Conservation (phyloP, 345 rosid genomes). For the Moricandia moricandioides region DNA sequence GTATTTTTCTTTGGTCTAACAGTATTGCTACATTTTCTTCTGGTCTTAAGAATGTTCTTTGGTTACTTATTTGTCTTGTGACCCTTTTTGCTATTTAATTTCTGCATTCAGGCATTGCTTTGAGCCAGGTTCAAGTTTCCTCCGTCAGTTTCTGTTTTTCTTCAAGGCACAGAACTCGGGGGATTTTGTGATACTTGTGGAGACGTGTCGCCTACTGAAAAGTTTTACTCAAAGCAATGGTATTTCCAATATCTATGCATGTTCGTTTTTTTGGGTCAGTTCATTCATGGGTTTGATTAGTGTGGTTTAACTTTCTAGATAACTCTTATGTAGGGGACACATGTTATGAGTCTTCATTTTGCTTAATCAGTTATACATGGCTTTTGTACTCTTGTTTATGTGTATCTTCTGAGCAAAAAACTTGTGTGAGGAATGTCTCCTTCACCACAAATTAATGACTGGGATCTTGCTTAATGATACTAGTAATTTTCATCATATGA, state of each 20-base stretch:
- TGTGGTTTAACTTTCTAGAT: conserved; percentile 18
- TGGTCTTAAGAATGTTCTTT: background rate
- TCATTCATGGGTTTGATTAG: conserved; percentile 26
- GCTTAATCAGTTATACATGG: conserved; percentile 10
- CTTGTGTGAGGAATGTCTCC: conserved; percentile 10
- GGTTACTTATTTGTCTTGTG: background rate
- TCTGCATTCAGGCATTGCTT: conserved; percentile 69
- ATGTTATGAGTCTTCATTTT: conserved; percentile 30
- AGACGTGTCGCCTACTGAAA: conserved; percentile 61
- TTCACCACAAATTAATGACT: conserved; percentile 17
- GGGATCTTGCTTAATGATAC: conserved; percentile 15
- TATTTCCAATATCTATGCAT: conserved; percentile 34
- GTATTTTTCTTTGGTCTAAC: conserved; percentile 35
- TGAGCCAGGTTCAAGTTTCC: conserved; percentile 81
- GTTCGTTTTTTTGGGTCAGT: conserved; percentile 13
- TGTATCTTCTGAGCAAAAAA: conserved; percentile 14
- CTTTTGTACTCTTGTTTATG: background rate
- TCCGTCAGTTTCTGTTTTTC: conserved; percentile 73
- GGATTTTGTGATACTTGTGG: conserved; percentile 64
- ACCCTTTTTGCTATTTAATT: background rate
- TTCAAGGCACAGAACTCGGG: conserved; percentile 52
- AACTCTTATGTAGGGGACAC: conserved; percentile 18
- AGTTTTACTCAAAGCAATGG: conserved; percentile 52
- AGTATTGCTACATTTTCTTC: background rate
- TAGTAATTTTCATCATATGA: conserved; percentile 33